Percentiles rank a stretch among this genome's conserved stretches.
phyloP scores from a whole-genome alignment of 805 yeast species.

The Candida silvatica region DNA sequence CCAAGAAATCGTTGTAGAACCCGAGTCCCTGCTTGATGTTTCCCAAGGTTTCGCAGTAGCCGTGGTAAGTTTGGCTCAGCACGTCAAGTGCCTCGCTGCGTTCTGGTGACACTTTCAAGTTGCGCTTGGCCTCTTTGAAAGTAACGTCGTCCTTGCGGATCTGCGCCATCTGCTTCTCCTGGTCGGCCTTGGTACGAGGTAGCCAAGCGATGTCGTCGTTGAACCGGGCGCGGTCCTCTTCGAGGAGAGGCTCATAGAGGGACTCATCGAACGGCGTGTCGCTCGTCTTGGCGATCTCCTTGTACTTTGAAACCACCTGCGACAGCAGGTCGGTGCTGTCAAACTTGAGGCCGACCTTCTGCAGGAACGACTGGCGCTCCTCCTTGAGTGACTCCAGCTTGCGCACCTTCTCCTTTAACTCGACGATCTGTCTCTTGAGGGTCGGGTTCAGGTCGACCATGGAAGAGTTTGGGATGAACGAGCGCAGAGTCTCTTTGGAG shows the following conservation, averaged over 20 bases:
- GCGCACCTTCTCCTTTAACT: conserved; percentile 26
- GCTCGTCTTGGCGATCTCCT: conserved; percentile 29
- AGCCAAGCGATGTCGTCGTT: conserved; percentile 41
- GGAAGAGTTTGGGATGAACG: conserved; percentile 32
- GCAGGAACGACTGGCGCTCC: conserved; percentile 31
- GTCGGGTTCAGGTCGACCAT: conserved; percentile 27
- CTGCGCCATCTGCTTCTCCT: conserved; percentile 21
- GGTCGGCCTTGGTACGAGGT: conserved; percentile 29
- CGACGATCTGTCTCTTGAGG: conserved; percentile 22
- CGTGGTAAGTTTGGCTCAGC: conserved; percentile 40
- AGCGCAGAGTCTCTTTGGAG: conserved; percentile 19
- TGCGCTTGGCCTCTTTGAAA: conserved; percentile 28
- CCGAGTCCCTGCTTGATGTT: conserved; percentile 61
- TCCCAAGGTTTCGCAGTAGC: conserved; percentile 45
- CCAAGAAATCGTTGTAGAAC: conserved; percentile 55
- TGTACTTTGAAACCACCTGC: conserved; percentile 8
- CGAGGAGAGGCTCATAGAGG: conserved; percentile 31
- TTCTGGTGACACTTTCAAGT: conserved; percentile 19
- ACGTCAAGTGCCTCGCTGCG: conserved; percentile 43
- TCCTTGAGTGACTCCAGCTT: conserved; percentile 24
- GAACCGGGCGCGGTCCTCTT: conserved; percentile 37
- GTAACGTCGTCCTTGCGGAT: conserved; percentile 29
- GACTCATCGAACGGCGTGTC: conserved; percentile 18
- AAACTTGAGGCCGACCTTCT: conserved; percentile 35
- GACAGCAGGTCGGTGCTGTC: conserved; percentile 37